Percentiles rank a stretch among this genome's conserved stretches.
These are phyloP conservation scores for Arthroderma sp. DNA, from an alignment of 2,329 filamentous ascomycete genomes.

Conservation along the genomic window DNA sequence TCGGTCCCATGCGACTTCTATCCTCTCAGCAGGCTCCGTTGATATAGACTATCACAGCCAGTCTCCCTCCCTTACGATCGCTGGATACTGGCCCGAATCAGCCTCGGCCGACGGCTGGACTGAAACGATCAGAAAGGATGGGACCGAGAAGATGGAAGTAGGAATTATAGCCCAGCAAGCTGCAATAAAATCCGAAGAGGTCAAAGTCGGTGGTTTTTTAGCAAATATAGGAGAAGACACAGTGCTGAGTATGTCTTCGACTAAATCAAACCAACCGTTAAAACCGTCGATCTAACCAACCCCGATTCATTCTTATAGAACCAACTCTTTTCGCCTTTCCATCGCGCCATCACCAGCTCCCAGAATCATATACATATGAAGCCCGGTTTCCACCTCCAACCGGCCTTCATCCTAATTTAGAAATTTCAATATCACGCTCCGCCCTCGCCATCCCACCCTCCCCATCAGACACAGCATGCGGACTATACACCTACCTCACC, in stretches of 20 bases:
- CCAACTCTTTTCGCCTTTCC: constrained; percentile 74
- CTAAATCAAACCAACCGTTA: background rate
- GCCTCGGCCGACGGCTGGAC: constrained; percentile 31
- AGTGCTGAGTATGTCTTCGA: constrained; percentile 42
- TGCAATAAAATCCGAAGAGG: constrained; percentile 50
- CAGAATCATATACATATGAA: constrained; percentile 41
- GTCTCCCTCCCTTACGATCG: constrained; percentile 52
- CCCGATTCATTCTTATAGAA: constrained; percentile 30
- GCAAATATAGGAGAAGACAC: constrained; percentile 64
- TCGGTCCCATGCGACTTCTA: constrained; percentile 31
- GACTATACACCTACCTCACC: constrained; percentile 66
- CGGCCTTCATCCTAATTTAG: constrained; percentile 71
- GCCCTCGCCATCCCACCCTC: constrained; percentile 36
- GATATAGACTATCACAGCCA: constrained; percentile 67
- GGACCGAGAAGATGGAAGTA: constrained; percentile 54
- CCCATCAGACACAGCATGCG: constrained; percentile 45
- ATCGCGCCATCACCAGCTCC: constrained; percentile 56
- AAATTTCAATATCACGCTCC: constrained; percentile 47
- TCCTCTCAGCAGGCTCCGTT: constrained; percentile 47
- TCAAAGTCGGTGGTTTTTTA: constrained; percentile 66
- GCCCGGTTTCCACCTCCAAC: constrained; percentile 55
- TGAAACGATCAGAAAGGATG: constrained; percentile 27
- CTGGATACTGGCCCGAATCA: constrained; percentile 45
- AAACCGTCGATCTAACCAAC: background rate
- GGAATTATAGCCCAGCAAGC: constrained; percentile 60